Evolutionary conservation across 2,329 filamentous ascomycete species (phyloP).

Genomic region (Talaromyces verruculosus): DNA sequence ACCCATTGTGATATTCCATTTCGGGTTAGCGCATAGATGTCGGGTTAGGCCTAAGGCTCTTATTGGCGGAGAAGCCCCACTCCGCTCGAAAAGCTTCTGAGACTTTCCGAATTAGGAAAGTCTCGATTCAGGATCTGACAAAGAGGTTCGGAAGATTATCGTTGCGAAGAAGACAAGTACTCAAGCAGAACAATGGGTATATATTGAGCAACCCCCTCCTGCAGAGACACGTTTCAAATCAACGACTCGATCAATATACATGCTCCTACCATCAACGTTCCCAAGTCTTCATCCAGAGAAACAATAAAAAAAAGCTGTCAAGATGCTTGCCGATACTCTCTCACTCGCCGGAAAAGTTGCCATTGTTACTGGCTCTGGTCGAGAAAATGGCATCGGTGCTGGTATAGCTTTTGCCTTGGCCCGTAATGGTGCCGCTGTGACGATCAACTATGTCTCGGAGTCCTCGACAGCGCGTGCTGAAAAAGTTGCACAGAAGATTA

Average conservation of each 20-base stretch:
- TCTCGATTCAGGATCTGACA: background rate
- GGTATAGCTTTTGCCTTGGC: slow-evolving; percentile 15
- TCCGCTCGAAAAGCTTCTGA: background rate
- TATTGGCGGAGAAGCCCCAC: background rate
- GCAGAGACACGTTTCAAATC: background rate
- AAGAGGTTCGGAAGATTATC: background rate
- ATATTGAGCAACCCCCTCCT: background rate
- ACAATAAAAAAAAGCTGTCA: background rate
- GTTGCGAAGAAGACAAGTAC: background rate
- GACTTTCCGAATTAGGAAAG: background rate
- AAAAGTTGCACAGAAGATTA: background rate
- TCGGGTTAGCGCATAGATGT: background rate
- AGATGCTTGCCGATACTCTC: slow-evolving; percentile 12
- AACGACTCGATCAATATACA: background rate
- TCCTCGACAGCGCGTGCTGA: background rate
- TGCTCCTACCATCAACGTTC: too few species aligned
- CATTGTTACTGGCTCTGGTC: slow-evolving; percentile 14
- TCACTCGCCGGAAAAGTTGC: slow-evolving; percentile 16
- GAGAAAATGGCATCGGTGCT: slow-evolving; percentile 17
- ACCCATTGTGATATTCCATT: background rate
- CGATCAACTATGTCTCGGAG: slow-evolving; percentile 13
- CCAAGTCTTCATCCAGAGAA: too few species aligned
- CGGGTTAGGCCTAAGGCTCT: background rate
- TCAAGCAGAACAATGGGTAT: background rate
- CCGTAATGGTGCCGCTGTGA: slow-evolving; percentile 11